Conservation (phyloP, 805 yeast species). For the Candida sakaeoensis region DNA sequence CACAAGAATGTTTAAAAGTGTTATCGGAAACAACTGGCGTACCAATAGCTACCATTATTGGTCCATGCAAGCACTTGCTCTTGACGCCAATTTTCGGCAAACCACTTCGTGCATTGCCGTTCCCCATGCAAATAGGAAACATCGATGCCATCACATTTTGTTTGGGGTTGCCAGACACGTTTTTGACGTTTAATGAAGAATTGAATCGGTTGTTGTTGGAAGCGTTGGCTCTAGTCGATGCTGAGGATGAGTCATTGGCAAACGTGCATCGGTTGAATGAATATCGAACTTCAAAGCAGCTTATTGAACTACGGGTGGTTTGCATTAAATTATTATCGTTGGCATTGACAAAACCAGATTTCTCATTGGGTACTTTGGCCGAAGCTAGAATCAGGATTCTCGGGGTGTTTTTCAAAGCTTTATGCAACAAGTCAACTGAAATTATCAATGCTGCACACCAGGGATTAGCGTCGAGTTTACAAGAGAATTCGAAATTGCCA, state of each 20-base stretch:
- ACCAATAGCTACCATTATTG: slow-evolving; percentile 70
- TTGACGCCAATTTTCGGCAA: slow-evolving; percentile 94
- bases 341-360: slow-evolving; percentile 82
- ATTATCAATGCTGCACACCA: slow-evolving; percentile 92
- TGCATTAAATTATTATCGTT: slow-evolving; percentile 80
- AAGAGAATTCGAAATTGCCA: slow-evolving; percentile 85
- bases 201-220: slow-evolving; percentile 79
- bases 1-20: slow-evolving; percentile 64
- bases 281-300: slow-evolving; percentile 81
- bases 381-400: slow-evolving; percentile 80
- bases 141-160: slow-evolving; percentile 96
- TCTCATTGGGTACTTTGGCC: slow-evolving; percentile 67
- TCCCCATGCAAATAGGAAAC: slow-evolving; percentile 98
- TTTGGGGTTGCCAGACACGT: slow-evolving; percentile 72
- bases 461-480: slow-evolving; percentile 78
- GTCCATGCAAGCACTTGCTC: slow-evolving; percentile 77
- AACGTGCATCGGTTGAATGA: slow-evolving; percentile 84
- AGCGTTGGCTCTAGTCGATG: slow-evolving; percentile 92
- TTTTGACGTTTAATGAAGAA: slow-evolving; percentile 85
- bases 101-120: slow-evolving; percentile 93
- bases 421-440: slow-evolving; percentile 78
- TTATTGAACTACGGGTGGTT: slow-evolving; percentile 82
- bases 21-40: slow-evolving; percentile 68
- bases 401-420: slow-evolving; percentile 91
- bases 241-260: slow-evolving; percentile 93